Conservation (phyloP, 106 monocot genomes). For the Allium cepa region DNA sequence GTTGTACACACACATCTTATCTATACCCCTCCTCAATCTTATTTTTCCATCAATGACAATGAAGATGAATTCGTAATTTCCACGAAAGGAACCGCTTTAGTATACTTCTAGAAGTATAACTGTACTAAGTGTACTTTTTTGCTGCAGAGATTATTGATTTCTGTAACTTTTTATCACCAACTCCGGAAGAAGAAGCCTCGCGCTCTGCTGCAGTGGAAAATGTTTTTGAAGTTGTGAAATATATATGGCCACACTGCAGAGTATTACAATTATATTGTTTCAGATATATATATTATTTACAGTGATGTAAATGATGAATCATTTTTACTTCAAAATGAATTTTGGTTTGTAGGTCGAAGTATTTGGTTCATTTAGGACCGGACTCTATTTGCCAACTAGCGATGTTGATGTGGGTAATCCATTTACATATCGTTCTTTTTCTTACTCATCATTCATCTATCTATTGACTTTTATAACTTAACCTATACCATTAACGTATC, state of each 20-base stretch:
- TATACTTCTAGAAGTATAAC: too few relatives aligned
- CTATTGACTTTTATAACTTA: too few relatives aligned
- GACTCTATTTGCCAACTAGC: conserved; percentile 88
- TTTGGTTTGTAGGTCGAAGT: conserved; percentile 65
- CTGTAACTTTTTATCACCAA: conserved; percentile 76
- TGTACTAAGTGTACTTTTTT: conserved; percentile 12
- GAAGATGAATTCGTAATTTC: too few relatives aligned
- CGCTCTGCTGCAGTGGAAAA: conserved; percentile 58
- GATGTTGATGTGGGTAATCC: conserved; percentile 78
- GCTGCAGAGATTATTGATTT: conserved; percentile 92
- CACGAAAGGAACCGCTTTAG: too few relatives aligned
- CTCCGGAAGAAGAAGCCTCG: conserved; percentile 70
- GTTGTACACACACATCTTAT: too few relatives aligned
- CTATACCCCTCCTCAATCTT: too few relatives aligned
- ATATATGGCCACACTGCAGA: conserved; percentile 93
- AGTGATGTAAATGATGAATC: too few relatives aligned
- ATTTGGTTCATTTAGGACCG: conserved; percentile 92
- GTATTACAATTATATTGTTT: conserved; percentile 14
- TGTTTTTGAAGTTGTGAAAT: conserved; percentile 74
- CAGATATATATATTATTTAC: too few relatives aligned
- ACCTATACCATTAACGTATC: too few relatives aligned
- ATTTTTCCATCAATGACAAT: too few relatives aligned
- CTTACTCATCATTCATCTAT: too few relatives aligned
- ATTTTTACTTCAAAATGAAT: not conserved
- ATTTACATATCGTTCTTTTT: not conserved